Conservation (phyloP, 257 asterid genomes). For the Ligustrum vulgare region DNA sequence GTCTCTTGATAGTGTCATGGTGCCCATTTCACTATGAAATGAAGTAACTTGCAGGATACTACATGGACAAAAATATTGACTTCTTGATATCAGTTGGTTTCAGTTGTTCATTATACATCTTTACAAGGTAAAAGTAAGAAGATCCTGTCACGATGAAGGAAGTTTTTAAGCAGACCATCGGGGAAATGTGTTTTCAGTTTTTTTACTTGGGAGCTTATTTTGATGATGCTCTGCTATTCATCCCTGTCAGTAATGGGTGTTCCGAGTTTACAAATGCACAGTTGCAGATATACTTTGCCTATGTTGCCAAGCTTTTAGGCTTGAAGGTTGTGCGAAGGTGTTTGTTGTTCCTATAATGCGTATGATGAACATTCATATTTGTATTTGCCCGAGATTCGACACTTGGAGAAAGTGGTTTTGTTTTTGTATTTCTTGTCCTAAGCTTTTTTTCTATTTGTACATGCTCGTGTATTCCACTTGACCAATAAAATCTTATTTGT, state of each 20-base stretch:
- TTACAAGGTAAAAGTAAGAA: neutral
- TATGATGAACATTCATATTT: neutral
- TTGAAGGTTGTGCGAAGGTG: conserved; percentile 14
- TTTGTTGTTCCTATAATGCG: neutral
- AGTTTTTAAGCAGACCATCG: conserved; percentile 24
- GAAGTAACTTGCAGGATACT: neutral
- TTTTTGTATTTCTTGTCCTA: neutral
- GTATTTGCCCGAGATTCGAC: neutral
- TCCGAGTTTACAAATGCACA: conserved; percentile 14
- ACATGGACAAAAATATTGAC: neutral
- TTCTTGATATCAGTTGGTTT: neutral
- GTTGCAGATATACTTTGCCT: neutral
- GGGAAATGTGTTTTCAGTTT: conserved; percentile 7
- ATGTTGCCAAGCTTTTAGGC: conserved; percentile 1
- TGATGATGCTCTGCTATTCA: conserved; percentile 21
- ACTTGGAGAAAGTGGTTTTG: neutral
- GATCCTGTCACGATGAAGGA: conserved; percentile 20
- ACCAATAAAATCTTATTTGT: too few species aligned
- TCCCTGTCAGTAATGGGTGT: neutral
- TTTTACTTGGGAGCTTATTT: conserved; percentile 38
- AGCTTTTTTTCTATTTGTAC: neutral
- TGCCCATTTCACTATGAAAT: neutral
- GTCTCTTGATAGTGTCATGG: conserved; percentile 28
- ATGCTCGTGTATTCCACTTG: neutral
- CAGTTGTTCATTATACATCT: neutral